phyloP scores from a whole-genome alignment of 768 basidiomycete genomes.

The Auricularia heimuer region DNA sequence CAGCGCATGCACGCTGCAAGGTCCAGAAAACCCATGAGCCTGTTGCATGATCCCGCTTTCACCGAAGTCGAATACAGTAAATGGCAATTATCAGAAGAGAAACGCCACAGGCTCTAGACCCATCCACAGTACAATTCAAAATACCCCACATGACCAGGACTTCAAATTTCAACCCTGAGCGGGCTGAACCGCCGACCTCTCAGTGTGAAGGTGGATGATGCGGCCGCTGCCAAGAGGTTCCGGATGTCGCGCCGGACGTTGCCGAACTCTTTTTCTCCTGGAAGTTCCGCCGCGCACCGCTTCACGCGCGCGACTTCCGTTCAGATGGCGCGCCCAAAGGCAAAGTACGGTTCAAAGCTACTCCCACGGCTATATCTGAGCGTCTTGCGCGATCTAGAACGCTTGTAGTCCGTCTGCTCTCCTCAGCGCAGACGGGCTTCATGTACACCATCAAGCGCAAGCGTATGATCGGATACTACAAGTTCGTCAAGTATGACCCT shows the following conservation, averaged over 20 bases:
- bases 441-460: conserved; percentile 3
- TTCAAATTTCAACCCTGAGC: too few species aligned
- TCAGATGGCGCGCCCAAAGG: background rate
- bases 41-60: too few species aligned
- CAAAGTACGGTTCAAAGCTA: background rate
- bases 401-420: background rate
- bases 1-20: too few species aligned
- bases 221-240: too few species aligned
- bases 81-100: too few species aligned
- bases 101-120: too few species aligned
- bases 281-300: background rate
- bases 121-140: too few species aligned
- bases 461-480: conserved; percentile 1
- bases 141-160: too few species aligned
- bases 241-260: background rate
- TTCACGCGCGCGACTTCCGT: background rate
- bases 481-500: conserved; percentile 1
- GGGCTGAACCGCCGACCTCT: too few species aligned
- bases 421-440: conserved; percentile 1
- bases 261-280: background rate
- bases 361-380: background rate
- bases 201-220: too few species aligned
- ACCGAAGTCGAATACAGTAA: too few species aligned
- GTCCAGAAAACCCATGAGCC: too few species aligned
- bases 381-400: background rate